Evolutionary conservation across 1,139 yeast species (phyloP).

Genomic region (Casaregolazyma suthepensis): DNA sequence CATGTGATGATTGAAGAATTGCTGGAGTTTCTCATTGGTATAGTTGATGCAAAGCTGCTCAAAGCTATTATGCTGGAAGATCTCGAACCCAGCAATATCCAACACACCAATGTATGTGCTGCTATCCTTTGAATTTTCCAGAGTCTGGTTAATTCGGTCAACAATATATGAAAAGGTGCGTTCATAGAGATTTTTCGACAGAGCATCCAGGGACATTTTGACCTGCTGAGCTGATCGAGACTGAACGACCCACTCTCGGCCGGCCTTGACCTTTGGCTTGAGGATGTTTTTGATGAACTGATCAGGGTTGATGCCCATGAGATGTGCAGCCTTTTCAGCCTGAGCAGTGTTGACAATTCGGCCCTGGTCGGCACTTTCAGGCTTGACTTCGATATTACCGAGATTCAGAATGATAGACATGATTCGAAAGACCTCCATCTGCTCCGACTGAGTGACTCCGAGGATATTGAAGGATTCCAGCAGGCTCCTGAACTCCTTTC

Average conservation of each 20-base stretch:
- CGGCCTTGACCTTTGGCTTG: constrained; percentile 86
- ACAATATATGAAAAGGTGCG: constrained; percentile 75
- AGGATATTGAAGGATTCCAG: constrained; percentile 64
- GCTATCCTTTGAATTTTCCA: constrained; percentile 37
- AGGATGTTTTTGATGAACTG: constrained; percentile 56
- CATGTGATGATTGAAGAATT: constrained; percentile 96
- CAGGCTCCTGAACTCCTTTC: constrained; percentile 55
- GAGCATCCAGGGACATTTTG: constrained; percentile 73
- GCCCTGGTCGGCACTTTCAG: constrained; percentile 72
- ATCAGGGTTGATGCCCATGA: constrained; percentile 58
- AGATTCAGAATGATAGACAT: constrained; percentile 76
- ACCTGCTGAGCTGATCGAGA: constrained; percentile 79
- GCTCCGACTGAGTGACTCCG: constrained; percentile 58
- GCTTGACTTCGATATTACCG: constrained; percentile 75
- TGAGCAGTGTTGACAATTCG: constrained; percentile 50
- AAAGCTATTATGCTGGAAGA: constrained; percentile 82
- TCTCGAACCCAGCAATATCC: constrained; percentile 98
- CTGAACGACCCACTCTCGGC: constrained; percentile 78
- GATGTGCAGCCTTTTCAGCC: constrained; percentile 48
- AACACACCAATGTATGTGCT: constrained; percentile 78
- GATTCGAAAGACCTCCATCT: constrained; percentile 54
- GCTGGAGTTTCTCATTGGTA: constrained; percentile 94
- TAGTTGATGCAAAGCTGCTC: constrained; percentile 96
- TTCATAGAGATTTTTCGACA: constrained; percentile 83
- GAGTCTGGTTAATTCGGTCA: constrained; percentile 64